Evolutionary conservation across 805 yeast species (phyloP).

Genomic region (Lipomyces spencermartinsiae): DNA sequence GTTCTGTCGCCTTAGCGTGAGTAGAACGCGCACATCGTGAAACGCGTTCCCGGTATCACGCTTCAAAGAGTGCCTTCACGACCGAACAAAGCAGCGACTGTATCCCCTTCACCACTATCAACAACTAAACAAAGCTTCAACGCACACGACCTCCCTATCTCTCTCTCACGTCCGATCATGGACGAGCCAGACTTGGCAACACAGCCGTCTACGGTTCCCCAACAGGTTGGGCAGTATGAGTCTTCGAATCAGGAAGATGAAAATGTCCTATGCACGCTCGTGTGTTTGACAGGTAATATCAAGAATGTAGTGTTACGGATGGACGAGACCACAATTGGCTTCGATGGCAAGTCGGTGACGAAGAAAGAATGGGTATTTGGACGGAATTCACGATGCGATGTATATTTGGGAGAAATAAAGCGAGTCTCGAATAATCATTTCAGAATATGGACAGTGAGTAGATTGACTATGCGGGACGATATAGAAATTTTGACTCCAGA

Average conservation of each 20-base stretch:
- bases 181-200: slow-evolving; percentile 31
- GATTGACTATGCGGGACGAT: neutral
- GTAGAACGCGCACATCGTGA: neutral
- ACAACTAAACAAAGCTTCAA: neutral
- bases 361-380: slow-evolving; percentile 73
- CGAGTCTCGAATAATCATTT: slow-evolving; percentile 78
- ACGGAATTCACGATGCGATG: slow-evolving; percentile 69
- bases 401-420: slow-evolving; percentile 64
- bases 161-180: slow-evolving; percentile 11
- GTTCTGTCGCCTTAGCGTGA: neutral
- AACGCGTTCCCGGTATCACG: neutral
- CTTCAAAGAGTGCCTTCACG: too few species aligned
- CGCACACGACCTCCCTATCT: neutral
- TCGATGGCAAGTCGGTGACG: slow-evolving; percentile 28
- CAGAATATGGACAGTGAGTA: slow-evolving; percentile 54
- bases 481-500: neutral
- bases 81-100: neutral
- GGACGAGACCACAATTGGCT: slow-evolving; percentile 24
- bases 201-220: slow-evolving; percentile 30
- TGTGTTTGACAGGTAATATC: slow-evolving; percentile 30
- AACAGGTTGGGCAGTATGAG: slow-evolving; percentile 1
- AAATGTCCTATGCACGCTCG: slow-evolving; percentile 37
- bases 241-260: slow-evolving; percentile 14
- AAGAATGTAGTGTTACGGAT: slow-evolving; percentile 15
- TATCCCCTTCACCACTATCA: neutral